These are phyloP conservation scores for Serendipita sp. DNA, from an alignment of 768 basidiomycete species.

Conservation along the genomic window DNA sequence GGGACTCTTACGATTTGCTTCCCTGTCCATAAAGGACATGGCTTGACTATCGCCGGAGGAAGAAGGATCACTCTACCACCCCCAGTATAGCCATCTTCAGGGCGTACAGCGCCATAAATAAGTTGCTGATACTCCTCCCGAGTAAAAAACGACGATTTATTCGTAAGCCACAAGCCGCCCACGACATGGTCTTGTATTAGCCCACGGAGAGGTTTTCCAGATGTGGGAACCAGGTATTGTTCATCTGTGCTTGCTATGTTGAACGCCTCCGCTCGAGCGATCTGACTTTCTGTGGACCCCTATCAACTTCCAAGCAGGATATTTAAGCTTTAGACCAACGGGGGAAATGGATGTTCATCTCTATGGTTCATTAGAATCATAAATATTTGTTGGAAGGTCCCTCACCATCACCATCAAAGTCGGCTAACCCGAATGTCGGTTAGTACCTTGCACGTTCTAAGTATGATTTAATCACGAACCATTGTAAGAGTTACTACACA, in stretches of 20 bases:
- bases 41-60: conserved; percentile 86
- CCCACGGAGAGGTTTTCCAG: conserved; percentile 92
- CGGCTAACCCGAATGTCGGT: conserved; percentile 30
- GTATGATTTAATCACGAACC: conserved; percentile 29
- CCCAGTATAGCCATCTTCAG: conserved; percentile 54
- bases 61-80: conserved; percentile 57
- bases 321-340: conserved; percentile 35
- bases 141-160: conserved; percentile 84
- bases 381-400: conserved; percentile 9
- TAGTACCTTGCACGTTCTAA: conserved; percentile 8
- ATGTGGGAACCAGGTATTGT: conserved; percentile 97
- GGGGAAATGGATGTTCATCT: conserved; percentile 99
- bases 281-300: conserved; percentile 57
- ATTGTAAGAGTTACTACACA: conserved; percentile 83
- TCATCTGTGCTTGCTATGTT: conserved; percentile 95
- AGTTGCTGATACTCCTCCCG: conserved; percentile 94
- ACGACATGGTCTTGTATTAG: conserved; percentile 98
- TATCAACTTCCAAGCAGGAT: conserved; percentile 5
- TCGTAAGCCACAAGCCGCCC: conserved; percentile 98
- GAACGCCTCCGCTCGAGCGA: conserved; percentile 86
- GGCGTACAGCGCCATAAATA: conserved; percentile 81
- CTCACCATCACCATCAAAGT: conserved; percentile 84
- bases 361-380: conserved; percentile 26
- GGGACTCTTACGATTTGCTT: conserved; percentile 69
- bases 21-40: conserved; percentile 85